Percentiles rank a stretch among this genome's conserved stretches.
phyloP scores from a whole-genome alignment of 139 green algal genomes.

The Spirogloea muscicola region DNA sequence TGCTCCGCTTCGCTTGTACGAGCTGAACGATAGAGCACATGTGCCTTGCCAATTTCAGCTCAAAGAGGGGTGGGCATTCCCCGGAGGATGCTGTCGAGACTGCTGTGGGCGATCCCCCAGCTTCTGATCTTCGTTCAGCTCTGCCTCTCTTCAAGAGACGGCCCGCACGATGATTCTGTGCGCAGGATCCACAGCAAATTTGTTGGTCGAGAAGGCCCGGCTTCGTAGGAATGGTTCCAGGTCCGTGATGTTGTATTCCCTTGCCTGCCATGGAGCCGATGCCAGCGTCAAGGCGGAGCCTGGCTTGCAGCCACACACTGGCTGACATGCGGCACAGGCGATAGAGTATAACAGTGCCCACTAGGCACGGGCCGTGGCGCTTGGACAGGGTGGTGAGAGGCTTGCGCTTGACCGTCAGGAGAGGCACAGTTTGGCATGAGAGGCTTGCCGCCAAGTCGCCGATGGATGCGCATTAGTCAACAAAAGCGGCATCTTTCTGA shows the following conservation, averaged over 20 bases:
- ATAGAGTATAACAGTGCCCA: background rate
- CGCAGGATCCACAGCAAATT: constrained; percentile 55
- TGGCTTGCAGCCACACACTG: background rate
- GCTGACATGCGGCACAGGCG: background rate
- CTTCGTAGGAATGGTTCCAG: constrained; percentile 68
- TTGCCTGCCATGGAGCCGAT: constrained; percentile 24
- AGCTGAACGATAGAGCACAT: too few species aligned
- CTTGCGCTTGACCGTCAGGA: background rate
- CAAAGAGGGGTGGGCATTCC: too few species aligned
- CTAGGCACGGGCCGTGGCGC: background rate
- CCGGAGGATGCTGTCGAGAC: too few species aligned
- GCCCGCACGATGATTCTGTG: constrained; percentile 13
- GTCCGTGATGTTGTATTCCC: constrained; percentile 79
- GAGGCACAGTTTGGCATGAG: too few species aligned
- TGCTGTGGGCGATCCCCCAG: too few species aligned
- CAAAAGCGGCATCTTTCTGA: too few species aligned
- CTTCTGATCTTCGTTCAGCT: too few species aligned
- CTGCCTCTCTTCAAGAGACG: too few species aligned
- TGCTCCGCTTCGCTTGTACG: background rate
- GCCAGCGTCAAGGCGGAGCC: background rate
- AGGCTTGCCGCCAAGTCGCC: too few species aligned
- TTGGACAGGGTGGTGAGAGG: background rate
- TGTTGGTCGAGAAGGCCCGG: constrained; percentile 54
- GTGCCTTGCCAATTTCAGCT: too few species aligned
- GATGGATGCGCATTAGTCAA: too few species aligned